Percentiles rank a stretch among this genome's conserved stretches.
Conservation (phyloP, 257 asterid genomes). For the Avicennia marina region DNA sequence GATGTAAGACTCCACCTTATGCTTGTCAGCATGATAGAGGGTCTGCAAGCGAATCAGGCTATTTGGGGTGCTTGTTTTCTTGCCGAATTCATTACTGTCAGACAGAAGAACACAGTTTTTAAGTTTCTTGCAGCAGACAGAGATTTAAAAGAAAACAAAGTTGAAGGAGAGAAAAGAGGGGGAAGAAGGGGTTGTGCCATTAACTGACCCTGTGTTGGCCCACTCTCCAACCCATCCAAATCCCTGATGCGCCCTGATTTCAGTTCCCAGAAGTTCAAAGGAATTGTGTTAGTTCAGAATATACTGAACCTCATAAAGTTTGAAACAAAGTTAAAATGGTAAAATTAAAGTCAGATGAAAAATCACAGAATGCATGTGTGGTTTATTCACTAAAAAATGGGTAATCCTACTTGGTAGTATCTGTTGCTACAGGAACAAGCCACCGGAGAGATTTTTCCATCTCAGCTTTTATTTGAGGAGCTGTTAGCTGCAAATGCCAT, state of each 20-base stretch:
- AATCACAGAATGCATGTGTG: background rate
- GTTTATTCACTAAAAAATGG: background rate
- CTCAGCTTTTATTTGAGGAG: slow-evolving; percentile 81
- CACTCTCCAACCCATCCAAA: slow-evolving; percentile 99
- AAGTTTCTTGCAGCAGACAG: no score
- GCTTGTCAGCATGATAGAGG: slow-evolving; percentile 81
- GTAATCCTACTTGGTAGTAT: slow-evolving; percentile 70
- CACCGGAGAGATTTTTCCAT: slow-evolving; percentile 93
- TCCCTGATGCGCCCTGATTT: slow-evolving; percentile 92
- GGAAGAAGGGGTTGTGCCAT: no score
- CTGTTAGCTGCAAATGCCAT: slow-evolving; percentile 61
- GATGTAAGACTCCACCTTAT: slow-evolving; percentile 60
- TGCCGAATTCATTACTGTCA: slow-evolving; percentile 77
- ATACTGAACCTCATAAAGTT: background rate
- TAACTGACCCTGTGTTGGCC: slow-evolving; percentile 89
- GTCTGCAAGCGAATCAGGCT: slow-evolving; percentile 81
- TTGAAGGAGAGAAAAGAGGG: background rate
- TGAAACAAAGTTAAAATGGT: background rate
- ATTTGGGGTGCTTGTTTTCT: slow-evolving; percentile 38
- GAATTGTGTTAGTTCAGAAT: slow-evolving; percentile 14
- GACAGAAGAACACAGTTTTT: background rate
- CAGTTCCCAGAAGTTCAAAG: slow-evolving; percentile 20
- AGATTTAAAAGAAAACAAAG: no score
- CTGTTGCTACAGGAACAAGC: slow-evolving; percentile 92
- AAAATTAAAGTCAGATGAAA: background rate